phyloP scores from a whole-genome alignment of 257 asterid species.

The Nicotiana undulata region DNA sequence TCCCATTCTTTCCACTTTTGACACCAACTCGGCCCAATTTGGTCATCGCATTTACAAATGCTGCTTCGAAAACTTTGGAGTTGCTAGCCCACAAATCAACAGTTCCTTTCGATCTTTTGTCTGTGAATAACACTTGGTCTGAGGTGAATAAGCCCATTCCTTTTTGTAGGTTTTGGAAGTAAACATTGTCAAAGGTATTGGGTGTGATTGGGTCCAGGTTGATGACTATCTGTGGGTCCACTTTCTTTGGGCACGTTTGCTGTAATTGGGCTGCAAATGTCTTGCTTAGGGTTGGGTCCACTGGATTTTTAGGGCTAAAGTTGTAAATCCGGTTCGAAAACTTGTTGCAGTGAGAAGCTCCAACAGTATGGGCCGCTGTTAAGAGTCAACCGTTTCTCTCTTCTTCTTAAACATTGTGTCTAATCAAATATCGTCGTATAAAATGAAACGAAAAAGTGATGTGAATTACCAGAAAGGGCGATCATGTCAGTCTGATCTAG shows the following conservation, averaged over 20 bases:
- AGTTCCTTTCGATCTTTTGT: constrained; percentile 35
- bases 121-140: constrained; percentile 71
- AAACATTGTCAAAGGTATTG: constrained; percentile 51
- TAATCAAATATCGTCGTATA: not conserved
- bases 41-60: constrained; percentile 46
- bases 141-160: constrained; percentile 81
- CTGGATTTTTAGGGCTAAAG: constrained; percentile 38
- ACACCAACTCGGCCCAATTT: constrained; percentile 80
- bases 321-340: constrained; percentile 60
- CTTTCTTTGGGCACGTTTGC: constrained; percentile 47
- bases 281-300: constrained; percentile 67
- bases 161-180: constrained; percentile 45
- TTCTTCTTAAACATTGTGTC: not conserved
- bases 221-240: constrained; percentile 51
- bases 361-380: constrained; percentile 70
- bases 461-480: constrained; percentile 65
- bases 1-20: constrained; percentile 49
- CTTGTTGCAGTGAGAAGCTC: constrained; percentile 75
- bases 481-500: constrained; percentile 58
- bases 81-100: constrained; percentile 49
- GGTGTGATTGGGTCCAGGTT: constrained; percentile 81
- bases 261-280: constrained; percentile 46
- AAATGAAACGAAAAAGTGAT: not conserved
- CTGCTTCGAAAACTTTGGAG: constrained; percentile 27
- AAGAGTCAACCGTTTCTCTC: not conserved